phyloP scores from a whole-genome alignment of 1,284 basidiomycete genomes.

The Fomitopsis pinicola region DNA sequence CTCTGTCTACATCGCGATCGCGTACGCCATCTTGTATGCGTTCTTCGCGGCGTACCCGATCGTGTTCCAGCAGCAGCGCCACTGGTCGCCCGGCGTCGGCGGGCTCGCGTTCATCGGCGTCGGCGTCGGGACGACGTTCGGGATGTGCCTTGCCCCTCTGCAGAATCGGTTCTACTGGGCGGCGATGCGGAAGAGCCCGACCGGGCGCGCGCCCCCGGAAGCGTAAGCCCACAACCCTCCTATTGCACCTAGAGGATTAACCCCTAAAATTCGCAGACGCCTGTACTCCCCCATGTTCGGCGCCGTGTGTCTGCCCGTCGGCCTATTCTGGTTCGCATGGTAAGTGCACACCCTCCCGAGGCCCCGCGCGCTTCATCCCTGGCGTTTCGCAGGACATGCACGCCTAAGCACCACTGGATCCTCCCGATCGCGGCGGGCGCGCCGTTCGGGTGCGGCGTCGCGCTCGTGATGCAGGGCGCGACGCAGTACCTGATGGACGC shows the following conservation, averaged over 20 bases:
- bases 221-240: constrained; percentile 34
- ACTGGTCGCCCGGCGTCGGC: constrained; percentile 54
- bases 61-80: constrained; percentile 56
- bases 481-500: constrained; percentile 66
- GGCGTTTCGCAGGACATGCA: constrained; percentile 42
- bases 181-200: constrained; percentile 44
- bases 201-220: constrained; percentile 56
- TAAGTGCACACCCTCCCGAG: constrained; percentile 11
- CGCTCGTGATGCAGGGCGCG: constrained; percentile 55
- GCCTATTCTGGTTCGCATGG: constrained; percentile 62
- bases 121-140: constrained; percentile 54
- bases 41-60: constrained; percentile 60
- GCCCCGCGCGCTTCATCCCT: neutral
- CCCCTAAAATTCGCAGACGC: constrained; percentile 35
- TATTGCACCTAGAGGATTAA: neutral
- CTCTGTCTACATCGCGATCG: constrained; percentile 63
- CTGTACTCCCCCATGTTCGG: constrained; percentile 55
- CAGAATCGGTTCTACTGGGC: constrained; percentile 54
- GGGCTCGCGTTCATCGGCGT: constrained; percentile 67
- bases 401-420: constrained; percentile 54
- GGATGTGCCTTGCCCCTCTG: constrained; percentile 47
- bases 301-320: constrained; percentile 50
- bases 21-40: constrained; percentile 59
- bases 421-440: constrained; percentile 57
- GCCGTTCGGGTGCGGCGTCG: constrained; percentile 61